Evolutionary conservation across 139 green algal species (phyloP).

Genomic region (Chlamydomonas schloesseri): DNA sequence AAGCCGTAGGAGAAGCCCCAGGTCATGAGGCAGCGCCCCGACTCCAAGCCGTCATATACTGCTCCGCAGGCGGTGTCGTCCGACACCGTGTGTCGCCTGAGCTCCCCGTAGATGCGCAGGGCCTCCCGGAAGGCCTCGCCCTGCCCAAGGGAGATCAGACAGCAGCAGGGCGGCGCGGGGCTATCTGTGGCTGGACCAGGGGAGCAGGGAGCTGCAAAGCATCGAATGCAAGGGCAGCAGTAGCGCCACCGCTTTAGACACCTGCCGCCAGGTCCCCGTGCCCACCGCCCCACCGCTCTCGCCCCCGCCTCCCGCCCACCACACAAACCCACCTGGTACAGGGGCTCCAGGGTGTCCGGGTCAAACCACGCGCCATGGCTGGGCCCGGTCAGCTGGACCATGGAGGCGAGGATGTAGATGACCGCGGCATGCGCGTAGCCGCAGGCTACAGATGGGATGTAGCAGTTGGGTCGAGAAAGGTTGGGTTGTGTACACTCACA

Average conservation of each 20-base stretch:
- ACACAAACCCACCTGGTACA: not conserved
- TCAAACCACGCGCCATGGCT: constrained; percentile 10
- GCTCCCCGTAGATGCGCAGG: not conserved
- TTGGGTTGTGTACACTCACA: no score
- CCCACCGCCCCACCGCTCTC: no score
- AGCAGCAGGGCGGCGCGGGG: no score
- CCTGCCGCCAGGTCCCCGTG: no score
- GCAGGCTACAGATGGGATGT: not conserved
- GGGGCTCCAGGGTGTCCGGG: not conserved
- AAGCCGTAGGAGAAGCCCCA: constrained; percentile 15
- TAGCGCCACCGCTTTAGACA: no score
- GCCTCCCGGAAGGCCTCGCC: not conserved
- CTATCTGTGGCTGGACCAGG: no score
- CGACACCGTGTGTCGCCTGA: not conserved
- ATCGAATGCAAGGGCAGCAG: no score
- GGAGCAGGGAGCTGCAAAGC: no score
- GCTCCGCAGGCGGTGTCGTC: not conserved
- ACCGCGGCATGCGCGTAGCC: not conserved
- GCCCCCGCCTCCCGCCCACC: no score
- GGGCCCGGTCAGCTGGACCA: constrained; percentile 1
- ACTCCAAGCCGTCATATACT: constrained; percentile 2
- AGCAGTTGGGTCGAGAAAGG: not conserved
- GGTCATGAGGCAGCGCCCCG: not conserved
- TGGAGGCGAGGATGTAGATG: not conserved
- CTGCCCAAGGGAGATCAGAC: no score